Conservation (phyloP, 352 stramenopile species). For the Blastocystis sp. region DNA sequence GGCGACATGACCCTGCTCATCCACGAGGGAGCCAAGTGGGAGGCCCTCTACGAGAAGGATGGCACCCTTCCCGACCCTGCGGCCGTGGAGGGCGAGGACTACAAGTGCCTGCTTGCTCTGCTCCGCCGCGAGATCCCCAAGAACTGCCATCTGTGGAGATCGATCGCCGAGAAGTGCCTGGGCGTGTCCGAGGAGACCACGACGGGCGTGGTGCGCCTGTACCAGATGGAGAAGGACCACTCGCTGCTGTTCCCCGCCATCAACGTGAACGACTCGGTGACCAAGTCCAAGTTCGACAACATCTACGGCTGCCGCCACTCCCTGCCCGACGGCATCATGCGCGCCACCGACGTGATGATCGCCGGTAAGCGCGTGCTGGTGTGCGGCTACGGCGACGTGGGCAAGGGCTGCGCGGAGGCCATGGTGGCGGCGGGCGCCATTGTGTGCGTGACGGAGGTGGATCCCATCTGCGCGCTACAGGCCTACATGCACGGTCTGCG, state of each 20-base stretch:
- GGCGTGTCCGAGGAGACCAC: slow-evolving; percentile 97
- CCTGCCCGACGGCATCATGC: slow-evolving; percentile 94
- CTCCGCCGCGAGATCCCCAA: slow-evolving; percentile 88
- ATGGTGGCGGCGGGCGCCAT: slow-evolving; percentile 92
- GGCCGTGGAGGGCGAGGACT: slow-evolving; percentile 92
- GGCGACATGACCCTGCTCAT: slow-evolving; percentile 97
- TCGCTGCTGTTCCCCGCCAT: slow-evolving; percentile 93
- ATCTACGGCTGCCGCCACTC: slow-evolving; percentile 98
- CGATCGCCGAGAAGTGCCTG: slow-evolving; percentile 88
- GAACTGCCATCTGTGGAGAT: slow-evolving; percentile 92
- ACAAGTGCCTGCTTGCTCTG: slow-evolving; percentile 96
- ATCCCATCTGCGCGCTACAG: slow-evolving; percentile 96
- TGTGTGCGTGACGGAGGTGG: slow-evolving; percentile 95
- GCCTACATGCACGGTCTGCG: slow-evolving; percentile 95
- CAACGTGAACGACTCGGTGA: slow-evolving; percentile 98
- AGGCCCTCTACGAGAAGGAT: slow-evolving; percentile 87
- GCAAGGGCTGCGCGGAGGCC: slow-evolving; percentile 92
- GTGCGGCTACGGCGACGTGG: slow-evolving; percentile 94
- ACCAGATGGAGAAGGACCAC: slow-evolving; percentile 94
- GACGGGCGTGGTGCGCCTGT: slow-evolving; percentile 93
- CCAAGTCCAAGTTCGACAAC: slow-evolving; percentile 99
- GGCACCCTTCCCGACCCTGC: slow-evolving; percentile 87
- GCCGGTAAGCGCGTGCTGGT: slow-evolving; percentile 94
- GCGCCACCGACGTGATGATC: slow-evolving; percentile 97
- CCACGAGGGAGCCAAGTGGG: slow-evolving; percentile 94